Base-by-base conservation (phyloP, 225 moss, liverwort and hornwort genomes). In the Climacium dendroides region DNA sequence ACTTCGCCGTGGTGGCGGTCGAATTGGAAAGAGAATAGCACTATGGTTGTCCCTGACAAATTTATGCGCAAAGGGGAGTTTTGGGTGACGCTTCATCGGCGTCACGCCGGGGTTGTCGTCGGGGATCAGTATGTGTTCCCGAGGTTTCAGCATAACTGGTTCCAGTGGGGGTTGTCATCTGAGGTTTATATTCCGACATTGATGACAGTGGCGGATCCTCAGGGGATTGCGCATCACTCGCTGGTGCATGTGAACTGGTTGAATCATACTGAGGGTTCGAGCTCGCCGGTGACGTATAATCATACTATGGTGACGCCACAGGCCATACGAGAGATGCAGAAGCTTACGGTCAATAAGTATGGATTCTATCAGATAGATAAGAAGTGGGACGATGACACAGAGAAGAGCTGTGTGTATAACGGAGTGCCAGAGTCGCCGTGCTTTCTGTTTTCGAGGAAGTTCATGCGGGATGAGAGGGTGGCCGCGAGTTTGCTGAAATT, bases 161-260 rank as follows among this genome's bases (percentile, higher is more conserved):
- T 3, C 11, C 45, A 4, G 5, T 87, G 64, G 65, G 93, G 93
- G 15, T 35, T 88, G 4, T 7, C 82, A 1, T 80, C 89, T 14
- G 96, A 96, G 89, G 14, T 91, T 39, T 95, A 96, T 53, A 71
- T 95, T 45, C 94, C 92, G 30, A 94, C 95, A 11, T 73, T 95
- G 10, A 43, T 96, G 5, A 5, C 83, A 3, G 6, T 91, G 9
- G 59, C 57, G 3, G 91, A 91, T 8, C 87, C 91, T 3, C 35
- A 39, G 0, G 89, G 90, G 1, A 89, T 90, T 15, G 86, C 91
- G 4, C 92, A 95, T 11, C 93, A 86, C 34, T 89, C 94, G 5
- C 62, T 93, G 19, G 80, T 91, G 88, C 88, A 93, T 19, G 94
- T 96, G 53, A 85, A 96, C 59, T 96, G 95, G 95, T 11, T n/a